Evolutionary conservation across 2,329 filamentous ascomycete species (phyloP), one percentile per base, ranked within the genome.

Genomic region (Nothomitra cinnamomea): DNA sequence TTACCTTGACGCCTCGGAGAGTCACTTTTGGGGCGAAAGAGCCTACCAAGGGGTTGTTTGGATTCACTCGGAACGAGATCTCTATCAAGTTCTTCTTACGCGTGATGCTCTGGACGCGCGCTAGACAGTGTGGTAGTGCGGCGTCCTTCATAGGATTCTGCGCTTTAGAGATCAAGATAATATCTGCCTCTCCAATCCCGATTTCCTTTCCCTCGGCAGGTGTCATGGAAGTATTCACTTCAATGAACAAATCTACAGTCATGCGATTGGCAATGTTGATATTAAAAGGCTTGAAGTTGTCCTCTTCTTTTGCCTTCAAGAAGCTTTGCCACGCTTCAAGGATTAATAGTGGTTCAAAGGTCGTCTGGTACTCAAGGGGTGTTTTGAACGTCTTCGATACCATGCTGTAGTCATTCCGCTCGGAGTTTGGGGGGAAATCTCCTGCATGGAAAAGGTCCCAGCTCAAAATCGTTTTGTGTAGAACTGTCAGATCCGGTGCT

Each of bases 241-340:
- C 92, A 57, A 95, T 77, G 62, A 94, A 96, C 51, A 83, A 84
- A 67, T 98, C 92, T 10, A 98, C 88, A 48, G 82, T 92, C 62
- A 92, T 82, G 57, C 92, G 84, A 61, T 85, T 94, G 51, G 85
- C 78, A 53, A 98, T 78, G 63, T 89, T 94, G 66, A 96, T 80
- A 56, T 88, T 87, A 62, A 95, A 94, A 0, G 86, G 73, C 63
- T 83, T 87, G 58, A 81, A 80, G 19, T 78, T 85, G 49, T 82
- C 79, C 66, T 98, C 92, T 62, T 95, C 87, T 64, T 89, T 89
- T 19, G 86, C 79, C 51, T 87, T 89, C 51, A 94, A 82, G 64
- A 98, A 92, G 3, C 86, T 85, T 63, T 94, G 85, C 92, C 92
- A 98, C 28, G 90, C 90, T 71, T 98, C 92, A 24, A 94, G 83